These are phyloP conservation scores for Podospora didyma DNA, from an alignment of 495 filamentous ascomycete genomes.

Conservation along the genomic window DNA sequence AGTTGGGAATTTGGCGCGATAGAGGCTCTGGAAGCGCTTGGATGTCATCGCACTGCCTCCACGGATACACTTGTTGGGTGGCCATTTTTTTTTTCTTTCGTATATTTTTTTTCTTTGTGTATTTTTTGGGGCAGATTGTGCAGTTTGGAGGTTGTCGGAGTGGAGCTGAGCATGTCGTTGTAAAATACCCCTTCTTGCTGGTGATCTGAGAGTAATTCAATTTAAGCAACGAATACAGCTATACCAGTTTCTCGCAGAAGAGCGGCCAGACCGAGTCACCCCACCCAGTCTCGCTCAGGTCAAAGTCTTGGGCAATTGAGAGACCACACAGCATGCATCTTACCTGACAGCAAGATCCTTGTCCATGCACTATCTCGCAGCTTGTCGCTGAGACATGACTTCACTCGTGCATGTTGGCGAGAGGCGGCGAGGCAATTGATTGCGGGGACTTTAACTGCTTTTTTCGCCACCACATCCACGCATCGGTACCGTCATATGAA, in stretches of 20 bases:
- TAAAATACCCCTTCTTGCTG: constrained; percentile 31
- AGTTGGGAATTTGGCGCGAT: background rate
- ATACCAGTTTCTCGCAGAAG: too few relatives aligned
- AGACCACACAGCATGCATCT: too few relatives aligned
- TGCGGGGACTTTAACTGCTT: too few relatives aligned
- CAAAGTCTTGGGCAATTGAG: too few relatives aligned
- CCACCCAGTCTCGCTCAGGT: too few relatives aligned
- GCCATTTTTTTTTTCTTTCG: constrained; percentile 3
- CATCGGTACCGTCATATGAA: too few relatives aligned
- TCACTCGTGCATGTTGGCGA: background rate
- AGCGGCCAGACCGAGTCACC: too few relatives aligned
- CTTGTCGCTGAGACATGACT: background rate
- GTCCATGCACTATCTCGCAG: background rate
- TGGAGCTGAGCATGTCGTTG: constrained; percentile 17
- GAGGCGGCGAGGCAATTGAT: too few relatives aligned
- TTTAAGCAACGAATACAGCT: background rate
- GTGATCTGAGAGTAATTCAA: constrained; percentile 8
- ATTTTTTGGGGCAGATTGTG: background rate
- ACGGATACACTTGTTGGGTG: background rate
- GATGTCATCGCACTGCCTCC: background rate
- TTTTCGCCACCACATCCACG: too few relatives aligned
- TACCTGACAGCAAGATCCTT: background rate
- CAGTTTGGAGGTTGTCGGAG: constrained; percentile 10
- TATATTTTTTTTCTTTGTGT: constrained; percentile 3
- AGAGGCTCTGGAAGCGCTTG: background rate